Evolutionary conservation across 108 stramenopile species (phyloP).

Genomic region (Skeletonema grethae): DNA sequence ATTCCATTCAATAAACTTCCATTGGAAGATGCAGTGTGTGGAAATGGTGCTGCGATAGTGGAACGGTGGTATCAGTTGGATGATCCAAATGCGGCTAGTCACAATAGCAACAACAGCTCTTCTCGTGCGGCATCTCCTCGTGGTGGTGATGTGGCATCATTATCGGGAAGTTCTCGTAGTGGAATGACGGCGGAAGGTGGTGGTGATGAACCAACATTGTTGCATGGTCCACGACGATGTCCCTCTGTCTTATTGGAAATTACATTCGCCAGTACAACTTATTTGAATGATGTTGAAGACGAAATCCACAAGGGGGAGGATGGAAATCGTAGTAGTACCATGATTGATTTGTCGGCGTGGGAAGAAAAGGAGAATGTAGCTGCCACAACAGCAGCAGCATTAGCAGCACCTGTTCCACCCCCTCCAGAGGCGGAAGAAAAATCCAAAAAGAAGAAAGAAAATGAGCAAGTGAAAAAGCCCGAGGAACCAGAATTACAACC

Average conservation of each 20-base stretch:
- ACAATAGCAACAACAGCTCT: too few species aligned
- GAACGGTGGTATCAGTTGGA: conserved; percentile 81
- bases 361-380: conserved; percentile 5
- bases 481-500: conserved; percentile 75
- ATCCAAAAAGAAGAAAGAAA: conserved; percentile 17
- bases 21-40: conserved; percentile 48
- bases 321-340: conserved; percentile 13
- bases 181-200: conserved; percentile 2
- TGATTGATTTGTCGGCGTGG: conserved; percentile 11
- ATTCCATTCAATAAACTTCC: conserved; percentile 70
- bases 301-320: conserved; percentile 45
- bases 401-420: not conserved
- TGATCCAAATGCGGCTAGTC: conserved; percentile 16
- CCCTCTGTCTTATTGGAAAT: conserved; percentile 84
- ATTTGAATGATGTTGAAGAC: conserved; percentile 71
- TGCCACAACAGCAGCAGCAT: not conserved
- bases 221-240: conserved; percentile 51
- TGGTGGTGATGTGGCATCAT: too few species aligned
- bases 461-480: conserved; percentile 31
- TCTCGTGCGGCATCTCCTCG: too few species aligned
- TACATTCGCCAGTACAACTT: conserved; percentile 50
- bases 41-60: conserved; percentile 44
- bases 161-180: too few species aligned
- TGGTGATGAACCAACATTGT: conserved; percentile 19
- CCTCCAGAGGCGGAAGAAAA: conserved; percentile 14